Conservation (phyloP, 1,139 yeast species). For the Yamadazyma mexicana region DNA sequence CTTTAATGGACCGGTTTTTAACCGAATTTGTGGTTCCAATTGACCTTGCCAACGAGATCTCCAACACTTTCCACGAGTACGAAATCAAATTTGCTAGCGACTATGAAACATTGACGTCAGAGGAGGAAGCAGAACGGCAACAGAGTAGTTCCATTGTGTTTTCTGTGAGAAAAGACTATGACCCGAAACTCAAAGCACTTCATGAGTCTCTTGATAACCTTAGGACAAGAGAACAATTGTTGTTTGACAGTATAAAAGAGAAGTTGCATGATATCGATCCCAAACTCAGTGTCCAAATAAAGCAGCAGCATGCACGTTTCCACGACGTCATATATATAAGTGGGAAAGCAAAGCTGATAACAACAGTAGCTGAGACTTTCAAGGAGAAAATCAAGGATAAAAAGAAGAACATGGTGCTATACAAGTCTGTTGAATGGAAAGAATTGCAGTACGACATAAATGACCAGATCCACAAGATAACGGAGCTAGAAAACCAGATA, state of each 20-base stretch:
- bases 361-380: conserved; percentile 15
- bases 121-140: conserved; percentile 4
- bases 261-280: conserved; percentile 28
- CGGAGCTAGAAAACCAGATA: conserved; percentile 45
- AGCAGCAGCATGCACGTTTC: conserved; percentile 31
- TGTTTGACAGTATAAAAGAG: conserved; percentile 21
- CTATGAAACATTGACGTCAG: conserved; percentile 8
- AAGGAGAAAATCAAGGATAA: conserved; percentile 26
- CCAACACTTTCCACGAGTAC: conserved; percentile 21
- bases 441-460: conserved; percentile 27
- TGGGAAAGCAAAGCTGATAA: conserved; percentile 32
- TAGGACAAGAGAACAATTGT: conserved; percentile 21
- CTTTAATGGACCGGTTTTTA: conserved; percentile 21
- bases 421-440: conserved; percentile 36
- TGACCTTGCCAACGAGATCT: conserved; percentile 27
- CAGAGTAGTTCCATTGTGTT: conserved; percentile 16
- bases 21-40: conserved; percentile 29
- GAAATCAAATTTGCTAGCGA: conserved; percentile 5
- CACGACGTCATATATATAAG: conserved; percentile 34
- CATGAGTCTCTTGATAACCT: conserved; percentile 37
- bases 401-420: conserved; percentile 29
- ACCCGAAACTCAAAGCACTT: conserved; percentile 22
- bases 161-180: conserved; percentile 30
- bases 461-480: conserved; percentile 26
- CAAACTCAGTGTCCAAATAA: conserved; percentile 27